Evolutionary conservation across 345 rosid species (phyloP), one percentile per base, ranked within the genome.

Genomic region (Pugionium dolabratum): DNA sequence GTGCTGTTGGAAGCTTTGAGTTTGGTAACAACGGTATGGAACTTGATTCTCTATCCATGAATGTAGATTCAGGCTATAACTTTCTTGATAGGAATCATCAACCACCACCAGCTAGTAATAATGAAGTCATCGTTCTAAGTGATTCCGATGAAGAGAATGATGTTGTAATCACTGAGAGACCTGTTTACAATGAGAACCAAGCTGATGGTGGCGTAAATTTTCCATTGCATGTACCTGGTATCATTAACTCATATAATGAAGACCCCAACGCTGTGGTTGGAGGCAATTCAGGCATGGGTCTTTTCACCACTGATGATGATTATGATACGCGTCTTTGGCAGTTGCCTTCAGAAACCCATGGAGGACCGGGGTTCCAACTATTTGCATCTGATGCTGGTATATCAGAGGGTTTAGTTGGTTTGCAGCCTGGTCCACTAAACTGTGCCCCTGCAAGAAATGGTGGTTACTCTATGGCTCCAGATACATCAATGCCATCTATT

Each of bases 111-210:
- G 62, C 58, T 4, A 85, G 82, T 36, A 76, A 86, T 65, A 79
- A 89, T 26, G 95, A 86, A 59, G 79, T 90, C 53, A 94, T 94
- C 56, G 83, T 90, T 76, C 86, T 94, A 36, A 88, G 82, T 71
- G 99, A 88, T 78, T 90, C 99, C 7, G 99, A 94, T 30, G 96
- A 85, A 8, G 98, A 88, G 27, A 83, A 83, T 73, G 90, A 85
- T 63, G 55, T 84, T 11, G 47, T 72, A 53, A 62, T 88, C 51
- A 74, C 88, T 59, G 72, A 81, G 42, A 71, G 77, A 45, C 59
- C 77, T 63, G 77, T 66, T 44, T 71, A 55, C 52, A 40, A n/a
- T 49, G 64, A 40, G 43, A 39, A 7, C 55, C 64, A 55, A 50
- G 51, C 64, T 33, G 64, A 63, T 55, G 72, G 67, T 29, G 83